These are phyloP conservation scores for Fonsecaea nubica DNA, from an alignment of 2,329 filamentous ascomycete species.

Conservation along the genomic window DNA sequence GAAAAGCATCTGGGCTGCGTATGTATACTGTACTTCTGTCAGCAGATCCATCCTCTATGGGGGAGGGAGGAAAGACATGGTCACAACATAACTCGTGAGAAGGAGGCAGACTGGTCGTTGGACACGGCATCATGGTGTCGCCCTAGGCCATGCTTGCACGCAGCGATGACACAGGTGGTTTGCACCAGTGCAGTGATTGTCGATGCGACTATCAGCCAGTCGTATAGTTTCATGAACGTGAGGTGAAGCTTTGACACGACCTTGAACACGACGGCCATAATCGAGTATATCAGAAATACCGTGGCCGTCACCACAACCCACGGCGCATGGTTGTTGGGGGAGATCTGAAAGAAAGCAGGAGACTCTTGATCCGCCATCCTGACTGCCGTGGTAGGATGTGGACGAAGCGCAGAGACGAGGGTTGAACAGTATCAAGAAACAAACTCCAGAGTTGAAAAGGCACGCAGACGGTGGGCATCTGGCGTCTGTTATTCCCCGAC, in stretches of 20 bases:
- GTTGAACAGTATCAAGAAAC: background rate
- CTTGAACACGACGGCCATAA: constrained; percentile 3
- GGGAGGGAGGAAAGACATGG: background rate
- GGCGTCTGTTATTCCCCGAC: background rate
- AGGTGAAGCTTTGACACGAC: constrained; percentile 9
- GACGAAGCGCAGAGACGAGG: background rate
- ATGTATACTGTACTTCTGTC: background rate
- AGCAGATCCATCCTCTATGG: background rate
- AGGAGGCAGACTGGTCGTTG: background rate
- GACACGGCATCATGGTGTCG: background rate
- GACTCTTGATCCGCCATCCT: background rate
- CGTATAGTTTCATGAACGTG: background rate
- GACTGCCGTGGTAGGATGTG: background rate
- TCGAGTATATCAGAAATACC: constrained; percentile 8
- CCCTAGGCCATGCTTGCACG: background rate
- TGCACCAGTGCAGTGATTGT: constrained; percentile 5
- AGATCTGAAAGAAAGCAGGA: constrained; percentile 7
- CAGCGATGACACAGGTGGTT: background rate
- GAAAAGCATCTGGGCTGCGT: background rate
- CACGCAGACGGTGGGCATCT: background rate
- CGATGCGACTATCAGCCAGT: constrained; percentile 5
- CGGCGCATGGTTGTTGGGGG: constrained; percentile 18
- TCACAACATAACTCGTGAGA: background rate
- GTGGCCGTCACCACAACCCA: constrained; percentile 6
- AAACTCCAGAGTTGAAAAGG: background rate